Evolutionary conservation across 1,139 yeast species (phyloP).

Genomic region (Yamadazyma jaroonii): DNA sequence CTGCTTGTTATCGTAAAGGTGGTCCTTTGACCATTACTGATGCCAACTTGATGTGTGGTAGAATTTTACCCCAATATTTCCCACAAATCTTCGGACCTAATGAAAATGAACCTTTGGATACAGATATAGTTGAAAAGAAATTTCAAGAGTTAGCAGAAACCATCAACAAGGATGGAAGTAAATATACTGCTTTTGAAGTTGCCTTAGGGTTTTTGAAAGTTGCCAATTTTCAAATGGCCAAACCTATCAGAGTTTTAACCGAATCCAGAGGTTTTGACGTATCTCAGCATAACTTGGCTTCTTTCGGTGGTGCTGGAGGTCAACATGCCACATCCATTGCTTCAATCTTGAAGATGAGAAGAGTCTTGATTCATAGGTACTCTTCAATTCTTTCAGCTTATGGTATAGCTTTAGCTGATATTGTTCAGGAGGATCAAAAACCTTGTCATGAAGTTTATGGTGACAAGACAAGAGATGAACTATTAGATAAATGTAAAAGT

Average conservation of each 20-base stretch:
- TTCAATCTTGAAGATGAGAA: conserved; percentile 15
- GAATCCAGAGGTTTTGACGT: conserved; percentile 19
- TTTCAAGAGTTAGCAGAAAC: conserved; percentile 36
- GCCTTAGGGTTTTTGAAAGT: conserved; percentile 20
- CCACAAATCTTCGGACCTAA: conserved; percentile 54
- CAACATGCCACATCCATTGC: conserved; percentile 20
- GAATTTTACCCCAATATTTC: conserved; percentile 47
- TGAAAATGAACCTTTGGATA: conserved; percentile 46
- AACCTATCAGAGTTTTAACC: conserved; percentile 18
- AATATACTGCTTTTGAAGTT: conserved; percentile 20
- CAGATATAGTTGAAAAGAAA: conserved; percentile 31
- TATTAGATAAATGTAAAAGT: conserved; percentile 8
- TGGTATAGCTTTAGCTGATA: conserved; percentile 19
- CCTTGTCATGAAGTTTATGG: conserved; percentile 14
- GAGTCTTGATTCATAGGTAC: conserved; percentile 17
- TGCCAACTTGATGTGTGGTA: conserved; percentile 49
- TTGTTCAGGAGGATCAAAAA: conserved; percentile 18
- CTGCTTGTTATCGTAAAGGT: conserved; percentile 55
- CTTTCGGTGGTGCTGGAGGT: conserved; percentile 23
- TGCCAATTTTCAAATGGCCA: conserved; percentile 19
- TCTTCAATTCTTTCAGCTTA: conserved; percentile 21
- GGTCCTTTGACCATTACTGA: conserved; percentile 58
- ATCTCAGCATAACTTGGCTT: conserved; percentile 17
- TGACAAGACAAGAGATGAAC: conserved; percentile 5
- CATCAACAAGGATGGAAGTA: conserved; percentile 36